A percentile compares a stretch with the other conserved stretches of the same genome.
Evolutionary conservation across 192 early-diverging fungal species (phyloP).

Genomic region (Linnemannia schmuckeri): DNA sequence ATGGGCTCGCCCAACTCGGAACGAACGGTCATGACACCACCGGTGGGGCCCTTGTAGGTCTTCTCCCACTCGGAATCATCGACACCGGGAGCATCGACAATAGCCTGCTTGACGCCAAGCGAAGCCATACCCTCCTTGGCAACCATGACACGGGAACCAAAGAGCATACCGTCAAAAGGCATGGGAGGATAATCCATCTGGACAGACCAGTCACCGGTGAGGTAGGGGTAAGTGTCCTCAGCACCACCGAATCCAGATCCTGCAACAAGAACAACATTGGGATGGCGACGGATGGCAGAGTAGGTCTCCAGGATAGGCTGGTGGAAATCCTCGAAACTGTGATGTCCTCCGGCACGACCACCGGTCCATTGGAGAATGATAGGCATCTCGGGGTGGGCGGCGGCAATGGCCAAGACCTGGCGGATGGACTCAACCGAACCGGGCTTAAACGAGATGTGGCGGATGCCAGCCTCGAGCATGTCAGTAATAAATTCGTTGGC

Average conservation of each 20-base stretch:
- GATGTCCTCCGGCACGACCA: slow-evolving; percentile 95
- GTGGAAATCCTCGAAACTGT: slow-evolving; percentile 97
- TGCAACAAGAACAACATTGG: slow-evolving; percentile 89
- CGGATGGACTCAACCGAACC: slow-evolving; percentile 83
- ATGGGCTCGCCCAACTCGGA: slow-evolving; percentile 95
- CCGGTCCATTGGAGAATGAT: slow-evolving; percentile 97
- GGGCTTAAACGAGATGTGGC: slow-evolving; percentile 90
- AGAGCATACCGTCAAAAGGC: slow-evolving; percentile 95
- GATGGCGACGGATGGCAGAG: slow-evolving; percentile 82
- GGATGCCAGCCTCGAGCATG: slow-evolving; percentile 80
- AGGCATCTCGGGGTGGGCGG: slow-evolving; percentile 83
- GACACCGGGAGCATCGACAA: slow-evolving; percentile 87
- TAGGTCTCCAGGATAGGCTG: slow-evolving; percentile 90
- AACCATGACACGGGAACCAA: slow-evolving; percentile 98
- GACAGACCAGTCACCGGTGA: slow-evolving; percentile 93
- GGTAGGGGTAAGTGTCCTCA: slow-evolving; percentile 87
- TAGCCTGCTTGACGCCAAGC: slow-evolving; percentile 85
- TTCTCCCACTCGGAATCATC: slow-evolving; percentile 85
- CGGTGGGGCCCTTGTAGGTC: slow-evolving; percentile 81
- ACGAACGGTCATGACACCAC: slow-evolving; percentile 87
- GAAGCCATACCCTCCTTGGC: slow-evolving; percentile 89
- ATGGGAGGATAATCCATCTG: slow-evolving; percentile 88
- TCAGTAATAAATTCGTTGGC: slow-evolving; percentile 84
- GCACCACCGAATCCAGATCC: slow-evolving; percentile 94
- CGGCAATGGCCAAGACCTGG: slow-evolving; percentile 87